Evolutionary conservation across 1,284 basidiomycete species (phyloP).

Genomic region (Naganishia liquefaciens): DNA sequence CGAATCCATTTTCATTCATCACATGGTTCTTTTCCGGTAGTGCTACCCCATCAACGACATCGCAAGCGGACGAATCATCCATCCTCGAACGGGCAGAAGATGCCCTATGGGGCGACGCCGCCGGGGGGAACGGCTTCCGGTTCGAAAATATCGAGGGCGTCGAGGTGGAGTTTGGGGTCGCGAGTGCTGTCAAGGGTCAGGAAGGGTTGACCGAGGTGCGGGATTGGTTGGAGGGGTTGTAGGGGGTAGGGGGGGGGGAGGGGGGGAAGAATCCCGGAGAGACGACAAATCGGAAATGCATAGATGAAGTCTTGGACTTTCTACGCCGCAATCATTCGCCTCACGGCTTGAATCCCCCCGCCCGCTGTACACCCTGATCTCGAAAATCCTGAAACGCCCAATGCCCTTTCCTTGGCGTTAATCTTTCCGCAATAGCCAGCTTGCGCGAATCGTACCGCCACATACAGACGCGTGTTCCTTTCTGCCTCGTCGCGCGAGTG

Average conservation of each 20-base stretch:
- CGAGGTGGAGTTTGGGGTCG: conserved; percentile 43
- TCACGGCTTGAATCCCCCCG: too few relatives aligned
- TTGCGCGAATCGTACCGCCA: too few relatives aligned
- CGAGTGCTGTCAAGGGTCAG: conserved; percentile 14
- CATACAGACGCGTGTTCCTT: too few relatives aligned
- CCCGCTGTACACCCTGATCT: too few relatives aligned
- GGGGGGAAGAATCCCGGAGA: neutral
- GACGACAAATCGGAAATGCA: too few relatives aligned
- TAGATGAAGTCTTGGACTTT: too few relatives aligned
- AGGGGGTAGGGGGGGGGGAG: too few relatives aligned
- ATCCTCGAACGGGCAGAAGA: conserved; percentile 39
- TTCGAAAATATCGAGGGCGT: conserved; percentile 53
- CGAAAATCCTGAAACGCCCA: too few relatives aligned
- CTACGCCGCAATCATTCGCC: too few relatives aligned
- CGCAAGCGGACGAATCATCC: conserved; percentile 29
- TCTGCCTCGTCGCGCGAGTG: too few relatives aligned
- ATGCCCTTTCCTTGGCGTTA: too few relatives aligned
- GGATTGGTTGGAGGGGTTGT: conserved; percentile 40
- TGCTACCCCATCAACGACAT: neutral
- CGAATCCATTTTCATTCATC: conserved; percentile 40
- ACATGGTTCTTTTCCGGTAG: neutral
- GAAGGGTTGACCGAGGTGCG: conserved; percentile 37
- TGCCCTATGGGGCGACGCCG: conserved; percentile 46
- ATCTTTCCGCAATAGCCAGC: too few relatives aligned
- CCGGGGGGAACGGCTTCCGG: conserved; percentile 39